Base-by-base conservation (phyloP, 2,329 filamentous ascomycete genomes). In the Talaromyces piceae region DNA sequence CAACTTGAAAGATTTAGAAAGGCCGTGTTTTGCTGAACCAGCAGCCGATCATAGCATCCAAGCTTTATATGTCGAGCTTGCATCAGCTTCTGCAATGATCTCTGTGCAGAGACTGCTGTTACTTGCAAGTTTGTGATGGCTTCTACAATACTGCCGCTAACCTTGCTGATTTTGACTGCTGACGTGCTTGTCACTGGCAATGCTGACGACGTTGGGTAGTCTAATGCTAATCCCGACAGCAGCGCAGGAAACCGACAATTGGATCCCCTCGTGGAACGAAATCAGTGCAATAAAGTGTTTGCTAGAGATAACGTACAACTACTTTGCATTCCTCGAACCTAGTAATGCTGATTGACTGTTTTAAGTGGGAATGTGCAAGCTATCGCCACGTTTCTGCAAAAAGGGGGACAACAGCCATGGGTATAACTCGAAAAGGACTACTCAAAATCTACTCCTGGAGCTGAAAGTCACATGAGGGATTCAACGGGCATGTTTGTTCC, bases 161-260 rank as follows among this genome's bases (percentile, higher is more conserved):
- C 30, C 69, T 69, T 47, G 60, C 54, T 45, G 72, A 71, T 51
- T 59, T 71, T 18, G 67, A 82, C 58, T 61, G 72, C 74, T 1
- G 78, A 83, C 56, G 61, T 80, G 0, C 54, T 83, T 26, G 56
- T 78, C 13, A 75, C 75, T 54, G 81, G 81, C 13, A 74, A 74
- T 53, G 72, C 77, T 20, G 73, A 83, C 59, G 74, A 77, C 45
- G 75, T 82, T 67, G 78, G 79, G 75, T n/a, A 74, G 72, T 47
- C 58, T 71, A 16, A 68, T 75, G 33, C 67, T 82, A 79, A 77
- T 58, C 77, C 77, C 5, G 22, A 43, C 20, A 43, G 39, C 13
- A 22, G 9, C 5, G 22, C 22, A 3, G 44, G 13, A 6, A 28
- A 46, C 8, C 44, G 26, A 28, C 4, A 22, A 25, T 16, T 46